These are phyloP conservation scores for Cryptosporidium bovis DNA, from an alignment of 169 alveolate species.

Conservation along the genomic window DNA sequence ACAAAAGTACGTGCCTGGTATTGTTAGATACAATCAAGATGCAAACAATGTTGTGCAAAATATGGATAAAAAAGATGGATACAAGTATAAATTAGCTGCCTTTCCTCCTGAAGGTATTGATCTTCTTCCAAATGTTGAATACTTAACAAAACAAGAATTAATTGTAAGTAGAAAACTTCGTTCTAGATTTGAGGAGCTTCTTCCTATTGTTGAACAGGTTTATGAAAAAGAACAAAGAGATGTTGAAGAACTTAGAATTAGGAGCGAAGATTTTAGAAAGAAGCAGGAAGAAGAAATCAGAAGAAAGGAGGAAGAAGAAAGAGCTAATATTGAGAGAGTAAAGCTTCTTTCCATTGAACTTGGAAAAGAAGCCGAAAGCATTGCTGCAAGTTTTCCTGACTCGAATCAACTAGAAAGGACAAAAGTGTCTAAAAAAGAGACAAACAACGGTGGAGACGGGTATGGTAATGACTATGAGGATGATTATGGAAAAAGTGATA, in stretches of 20 bases:
- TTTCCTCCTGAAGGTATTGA: constrained; percentile 55
- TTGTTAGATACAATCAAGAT: constrained; percentile 18
- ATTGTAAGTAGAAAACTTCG: constrained; percentile 58
- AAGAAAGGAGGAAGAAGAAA: constrained; percentile 44
- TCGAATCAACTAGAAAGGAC: constrained; percentile 8
- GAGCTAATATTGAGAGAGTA: constrained; percentile 38
- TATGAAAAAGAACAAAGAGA: constrained; percentile 73
- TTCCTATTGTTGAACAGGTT: constrained; percentile 71
- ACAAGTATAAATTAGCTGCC: constrained; percentile 37
- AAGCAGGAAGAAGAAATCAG: constrained; percentile 61
- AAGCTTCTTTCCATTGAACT: constrained; percentile 61
- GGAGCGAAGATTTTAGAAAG: constrained; percentile 70
- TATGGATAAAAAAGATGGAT: neutral
- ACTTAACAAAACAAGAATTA: constrained; percentile 40
- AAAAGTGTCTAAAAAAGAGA: neutral
- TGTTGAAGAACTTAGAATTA: constrained; percentile 50
- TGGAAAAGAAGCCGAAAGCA: constrained; percentile 67
- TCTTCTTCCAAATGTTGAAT: constrained; percentile 28
- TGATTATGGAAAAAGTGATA: neutral
- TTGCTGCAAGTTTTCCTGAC: constrained; percentile 68
- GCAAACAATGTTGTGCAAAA: constrained; percentile 1
- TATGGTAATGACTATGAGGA: neutral
- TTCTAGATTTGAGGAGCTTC: constrained; percentile 66
- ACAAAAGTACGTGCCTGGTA: constrained; percentile 57
- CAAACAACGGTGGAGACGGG: neutral